Evolutionary conservation across 306 rosid species (phyloP), one percentile per base, ranked within the genome.

Genomic region (Rosa lucieae): DNA sequence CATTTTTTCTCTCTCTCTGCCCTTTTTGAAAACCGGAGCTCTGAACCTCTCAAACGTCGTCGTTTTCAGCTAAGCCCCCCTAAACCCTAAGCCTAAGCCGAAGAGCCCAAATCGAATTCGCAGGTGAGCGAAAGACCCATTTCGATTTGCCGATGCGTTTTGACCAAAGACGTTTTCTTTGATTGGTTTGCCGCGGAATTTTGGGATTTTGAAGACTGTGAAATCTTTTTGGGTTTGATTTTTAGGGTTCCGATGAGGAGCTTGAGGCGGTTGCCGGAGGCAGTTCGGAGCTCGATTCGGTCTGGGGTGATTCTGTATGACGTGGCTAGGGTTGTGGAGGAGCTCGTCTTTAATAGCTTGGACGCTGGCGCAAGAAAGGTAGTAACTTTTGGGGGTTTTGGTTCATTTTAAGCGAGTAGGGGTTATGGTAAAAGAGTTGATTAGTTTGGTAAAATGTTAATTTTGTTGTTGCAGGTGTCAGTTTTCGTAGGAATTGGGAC

Each of bases 341-440:
- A 94, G 85, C 91, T 94, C 9, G 84, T 94, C 77, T 92, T 85
- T 81, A 94, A 89, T 67, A 88, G 92, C 78, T 87, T 95, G 77
- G 94, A 95, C 23, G 92, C 99, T 26, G 82, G 87, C 43, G 91
- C 98, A 18, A 80, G 91, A 0, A 95, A 86, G 96, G 98, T 89
- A 80, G 61, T 23, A 10, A 66, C 65, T 70, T 53, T 29, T 42
- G 35, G 56, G 3, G 17, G 10, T 40, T 56, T 76, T 63, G 62
- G 14, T 42, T 58, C 18, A 15, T 46, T 56, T 70, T 1, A 26
- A 26, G 29, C 6, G 13, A 69, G 44, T 67, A 15, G 35, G n/a
- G 20, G 26, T 43, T 23, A 43, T 23, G 44, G 21, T 43, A 5
- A 43, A 42, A 10, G 1, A 3, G 75, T 42, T 58, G 1, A 37